These are phyloP conservation scores for Colletotrichum destructivum DNA, from an alignment of 2,329 filamentous ascomycete genomes.

Conservation along the genomic window DNA sequence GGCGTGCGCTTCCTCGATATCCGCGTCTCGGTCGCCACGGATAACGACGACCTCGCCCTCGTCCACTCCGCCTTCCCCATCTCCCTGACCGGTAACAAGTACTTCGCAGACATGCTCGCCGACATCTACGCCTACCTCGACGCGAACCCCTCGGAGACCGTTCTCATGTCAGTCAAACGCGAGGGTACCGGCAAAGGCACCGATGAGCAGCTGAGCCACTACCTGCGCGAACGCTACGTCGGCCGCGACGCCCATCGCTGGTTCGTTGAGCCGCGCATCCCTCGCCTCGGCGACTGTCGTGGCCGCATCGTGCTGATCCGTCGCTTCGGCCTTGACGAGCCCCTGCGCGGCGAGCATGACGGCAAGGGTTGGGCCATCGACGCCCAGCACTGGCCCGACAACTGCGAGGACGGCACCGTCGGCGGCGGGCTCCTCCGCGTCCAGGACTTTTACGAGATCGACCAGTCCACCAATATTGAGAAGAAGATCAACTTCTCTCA, in stretches of 20 bases:
- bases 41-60: constrained; percentile 79
- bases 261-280: constrained; percentile 85
- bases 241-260: constrained; percentile 69
- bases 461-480: constrained; percentile 80
- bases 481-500: constrained; percentile 83
- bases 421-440: constrained; percentile 83
- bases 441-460: constrained; percentile 95
- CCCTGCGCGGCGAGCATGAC: constrained; percentile 64
- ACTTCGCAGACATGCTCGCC: constrained; percentile 80
- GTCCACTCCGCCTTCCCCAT: constrained; percentile 94
- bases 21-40: constrained; percentile 72
- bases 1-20: constrained; percentile 97
- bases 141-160: constrained; percentile 82
- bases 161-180: constrained; percentile 91
- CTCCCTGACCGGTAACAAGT: constrained; percentile 84
- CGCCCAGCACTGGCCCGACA: constrained; percentile 84
- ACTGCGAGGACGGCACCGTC: constrained; percentile 82
- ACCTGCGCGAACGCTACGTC: constrained; percentile 82
- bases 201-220: constrained; percentile 82
- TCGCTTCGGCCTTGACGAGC: constrained; percentile 79
- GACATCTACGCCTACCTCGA: constrained; percentile 83
- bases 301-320: constrained; percentile 89
- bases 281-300: constrained; percentile 82
- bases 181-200: constrained; percentile 87
- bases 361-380: constrained; percentile 72